Evolutionary conservation across 2,329 filamentous ascomycete species (phyloP).

Genomic region (Macroventuria anomochaeta): DNA sequence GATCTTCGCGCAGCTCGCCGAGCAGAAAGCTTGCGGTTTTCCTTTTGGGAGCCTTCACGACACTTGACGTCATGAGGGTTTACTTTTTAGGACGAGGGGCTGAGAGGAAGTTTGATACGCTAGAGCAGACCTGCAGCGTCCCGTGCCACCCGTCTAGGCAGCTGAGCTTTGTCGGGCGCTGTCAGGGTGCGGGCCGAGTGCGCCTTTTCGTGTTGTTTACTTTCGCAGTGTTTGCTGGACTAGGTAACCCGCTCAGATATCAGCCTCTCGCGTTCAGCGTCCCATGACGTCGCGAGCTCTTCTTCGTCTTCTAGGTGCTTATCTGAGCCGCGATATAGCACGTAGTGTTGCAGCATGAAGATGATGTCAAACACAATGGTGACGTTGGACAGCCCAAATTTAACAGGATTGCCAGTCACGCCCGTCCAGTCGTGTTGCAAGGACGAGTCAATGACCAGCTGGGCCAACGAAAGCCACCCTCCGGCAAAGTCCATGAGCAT

Average conservation of each 20-base stretch:
- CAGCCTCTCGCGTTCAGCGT: conserved; percentile 31
- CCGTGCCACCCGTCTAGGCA: background rate
- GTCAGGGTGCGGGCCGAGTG: background rate
- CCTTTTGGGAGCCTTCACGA: background rate
- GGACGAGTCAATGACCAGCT: conserved; percentile 84
- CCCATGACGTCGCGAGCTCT: conserved; percentile 23
- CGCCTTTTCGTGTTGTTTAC: background rate
- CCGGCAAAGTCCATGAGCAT: conserved; percentile 85
- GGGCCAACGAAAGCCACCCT: conserved; percentile 79
- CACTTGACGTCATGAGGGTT: conserved; percentile 1
- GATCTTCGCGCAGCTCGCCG: conserved; percentile 4
- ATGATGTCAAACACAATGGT: conserved; percentile 84
- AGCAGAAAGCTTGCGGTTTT: background rate
- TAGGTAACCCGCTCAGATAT: conserved; percentile 23
- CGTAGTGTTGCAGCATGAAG: conserved; percentile 88
- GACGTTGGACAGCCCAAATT: conserved; percentile 84
- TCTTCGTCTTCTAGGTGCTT: conserved; percentile 39
- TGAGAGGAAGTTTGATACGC: background rate
- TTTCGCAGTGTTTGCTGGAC: background rate
- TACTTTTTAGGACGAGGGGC: background rate
- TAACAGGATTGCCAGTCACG: conserved; percentile 88
- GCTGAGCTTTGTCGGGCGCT: background rate
- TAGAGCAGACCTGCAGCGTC: background rate
- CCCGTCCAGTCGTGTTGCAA: conserved; percentile 88
- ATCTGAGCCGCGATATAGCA: conserved; percentile 66